Evolutionary conservation across 2,329 filamentous ascomycete genomes (phyloP).

Genomic region (Claviceps sorghi): DNA sequence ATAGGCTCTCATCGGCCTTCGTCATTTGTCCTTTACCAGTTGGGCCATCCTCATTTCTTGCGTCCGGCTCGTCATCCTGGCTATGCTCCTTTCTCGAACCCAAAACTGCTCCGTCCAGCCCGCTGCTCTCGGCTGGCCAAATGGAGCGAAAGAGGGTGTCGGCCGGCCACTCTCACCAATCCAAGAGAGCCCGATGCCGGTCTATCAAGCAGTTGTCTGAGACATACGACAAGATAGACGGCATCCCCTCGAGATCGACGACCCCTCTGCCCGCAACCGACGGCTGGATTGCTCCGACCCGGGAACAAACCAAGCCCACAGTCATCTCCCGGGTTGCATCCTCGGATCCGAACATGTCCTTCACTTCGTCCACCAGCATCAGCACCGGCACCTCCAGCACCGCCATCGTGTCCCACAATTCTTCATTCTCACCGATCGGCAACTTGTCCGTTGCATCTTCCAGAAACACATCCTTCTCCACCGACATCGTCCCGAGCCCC

Average conservation of each 20-base stretch:
- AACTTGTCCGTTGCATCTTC: slow-evolving; percentile 1
- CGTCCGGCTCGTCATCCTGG: neutral
- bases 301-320: neutral
- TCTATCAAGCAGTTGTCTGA: slow-evolving; percentile 6
- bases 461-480: slow-evolving; percentile 4
- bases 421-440: neutral
- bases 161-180: neutral
- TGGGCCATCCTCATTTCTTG: no score
- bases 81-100: neutral
- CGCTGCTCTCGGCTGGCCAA: neutral
- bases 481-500: neutral
- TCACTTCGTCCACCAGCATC: neutral
- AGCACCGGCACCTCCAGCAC: neutral
- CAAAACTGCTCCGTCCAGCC: neutral
- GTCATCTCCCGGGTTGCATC: neutral
- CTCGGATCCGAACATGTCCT: neutral
- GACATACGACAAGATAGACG: neutral
- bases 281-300: no score
- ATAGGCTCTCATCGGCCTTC: no score
- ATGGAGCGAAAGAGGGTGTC: slow-evolving; percentile 6
- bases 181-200: slow-evolving; percentile 3
- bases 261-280: neutral
- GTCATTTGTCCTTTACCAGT: no score
- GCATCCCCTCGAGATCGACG: slow-evolving; percentile 2
- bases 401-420: neutral